phyloP scores from a whole-genome alignment of 768 basidiomycete species.

The Gelatoporia subvermispora region DNA sequence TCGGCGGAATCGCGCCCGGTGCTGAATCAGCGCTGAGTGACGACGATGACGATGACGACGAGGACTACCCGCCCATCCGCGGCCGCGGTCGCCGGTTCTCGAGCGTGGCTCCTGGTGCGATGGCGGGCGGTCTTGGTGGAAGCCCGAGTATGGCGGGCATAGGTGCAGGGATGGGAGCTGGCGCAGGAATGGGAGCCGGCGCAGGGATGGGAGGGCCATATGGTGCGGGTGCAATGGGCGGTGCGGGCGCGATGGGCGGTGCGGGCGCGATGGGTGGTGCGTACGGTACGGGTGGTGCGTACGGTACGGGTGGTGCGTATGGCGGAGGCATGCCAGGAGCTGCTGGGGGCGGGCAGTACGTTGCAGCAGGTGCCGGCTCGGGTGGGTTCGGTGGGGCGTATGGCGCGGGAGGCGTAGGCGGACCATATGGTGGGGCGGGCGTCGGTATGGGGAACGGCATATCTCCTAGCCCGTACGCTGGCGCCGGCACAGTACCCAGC shows the following conservation, averaged over 20 bases:
- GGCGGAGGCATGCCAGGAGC: neutral
- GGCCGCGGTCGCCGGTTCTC: neutral
- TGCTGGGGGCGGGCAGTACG: neutral
- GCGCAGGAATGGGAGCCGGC: neutral
- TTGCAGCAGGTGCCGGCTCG: neutral
- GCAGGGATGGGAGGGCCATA: neutral
- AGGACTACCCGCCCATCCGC: neutral
- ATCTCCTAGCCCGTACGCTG: neutral
- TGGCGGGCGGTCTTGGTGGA: neutral
- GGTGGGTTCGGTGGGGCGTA: neutral
- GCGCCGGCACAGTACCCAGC: neutral
- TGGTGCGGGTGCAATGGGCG: neutral
- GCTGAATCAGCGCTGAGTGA: neutral
- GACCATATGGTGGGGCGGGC: neutral
- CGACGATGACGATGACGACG: neutral
- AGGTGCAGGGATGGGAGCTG: neutral
- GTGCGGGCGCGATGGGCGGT: conserved; percentile 1
- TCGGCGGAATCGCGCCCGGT: neutral
- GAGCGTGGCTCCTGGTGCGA: neutral
- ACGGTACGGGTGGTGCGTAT: conserved; percentile 6
- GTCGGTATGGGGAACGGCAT: neutral
- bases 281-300: conserved; percentile 1
- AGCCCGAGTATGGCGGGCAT: neutral
- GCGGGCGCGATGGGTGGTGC: conserved; percentile 1
- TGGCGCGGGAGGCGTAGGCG: neutral